Base-by-base conservation (phyloP, 441 rosid species). In the Adansonia gregorii region DNA sequence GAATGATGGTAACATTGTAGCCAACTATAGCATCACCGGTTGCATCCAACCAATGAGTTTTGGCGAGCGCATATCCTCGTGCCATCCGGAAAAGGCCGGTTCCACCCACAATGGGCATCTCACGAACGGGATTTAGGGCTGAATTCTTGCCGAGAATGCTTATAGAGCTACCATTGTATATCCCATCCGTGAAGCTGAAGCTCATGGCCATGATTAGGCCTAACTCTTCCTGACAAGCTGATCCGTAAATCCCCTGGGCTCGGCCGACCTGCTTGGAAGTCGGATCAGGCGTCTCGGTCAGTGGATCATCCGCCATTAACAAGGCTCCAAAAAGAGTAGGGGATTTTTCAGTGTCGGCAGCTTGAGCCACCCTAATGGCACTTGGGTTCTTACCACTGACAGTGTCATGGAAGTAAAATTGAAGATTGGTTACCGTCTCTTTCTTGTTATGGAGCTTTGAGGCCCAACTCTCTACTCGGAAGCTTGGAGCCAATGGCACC, bases 51-150 rank as follows among this genome's bases (percentile, higher is more conserved):
- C 86, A 86, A 72, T 82, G 75, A 0, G 95, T 90, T 39, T 78
- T 43, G 0, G 91, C 93, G 6, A 86, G n/a, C 0, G 97, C 95
- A 54, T 89, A 87, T 1, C 98, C 98, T 0, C 92, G 86, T 2
- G 92, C 95, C 75, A 92, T 55, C 52, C 98, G 83, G 86, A 93
- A 88, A 22, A 87, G 2, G 0, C 98, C 98, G 0, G 94, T 92
- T 8, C 98, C 95, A 0, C 97, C 97, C 0, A 92, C 88, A 52
- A 93, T 81, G 2, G 97, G 93, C 97, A 93, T 80, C 84, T 93
- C 98, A 2, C 93, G 76, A 15, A 81, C 78, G 0, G 80, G 78
- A 72, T 77, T 83, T 83, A 87, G 15, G 0, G 82, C 93, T 0
- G 90, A 66, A 61, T 91, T 93, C 85, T 72, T 85, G 35, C 98